Evolutionary conservation across 495 filamentous ascomycete genomes (phyloP).

Genomic region (Hypomontagnella monticulosa): DNA sequence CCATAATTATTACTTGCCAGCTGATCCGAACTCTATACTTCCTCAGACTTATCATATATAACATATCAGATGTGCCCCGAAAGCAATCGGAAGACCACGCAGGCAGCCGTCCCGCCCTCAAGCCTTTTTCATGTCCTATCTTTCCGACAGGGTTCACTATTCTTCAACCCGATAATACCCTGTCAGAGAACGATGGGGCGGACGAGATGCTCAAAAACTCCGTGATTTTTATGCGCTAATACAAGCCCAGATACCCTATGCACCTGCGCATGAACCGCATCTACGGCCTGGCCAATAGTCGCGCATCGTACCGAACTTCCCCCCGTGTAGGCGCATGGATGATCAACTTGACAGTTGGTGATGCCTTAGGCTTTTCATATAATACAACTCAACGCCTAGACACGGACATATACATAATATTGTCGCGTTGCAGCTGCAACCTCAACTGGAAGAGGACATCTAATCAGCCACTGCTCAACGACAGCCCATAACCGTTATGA

Average conservation of each 20-base stretch:
- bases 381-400: neutral
- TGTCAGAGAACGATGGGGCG: no score
- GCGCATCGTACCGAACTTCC: neutral
- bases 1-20: no score
- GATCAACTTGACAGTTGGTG: slow-evolving; percentile 14
- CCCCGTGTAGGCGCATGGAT: slow-evolving; percentile 29
- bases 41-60: neutral
- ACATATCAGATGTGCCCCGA: neutral
- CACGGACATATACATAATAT: slow-evolving; percentile 23
- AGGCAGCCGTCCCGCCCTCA: neutral
- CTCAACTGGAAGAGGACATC: neutral
- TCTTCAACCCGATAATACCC: neutral
- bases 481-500: neutral
- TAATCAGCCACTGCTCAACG: neutral
- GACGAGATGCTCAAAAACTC: slow-evolving; percentile 17
- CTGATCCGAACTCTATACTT: no score
- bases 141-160: neutral
- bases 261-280: slow-evolving; percentile 20
- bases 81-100: neutral
- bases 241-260: slow-evolving; percentile 4
- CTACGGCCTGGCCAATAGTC: slow-evolving; percentile 14
- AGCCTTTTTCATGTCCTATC: no score
- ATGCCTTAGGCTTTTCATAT: neutral
- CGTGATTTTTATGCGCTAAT: slow-evolving; percentile 25
- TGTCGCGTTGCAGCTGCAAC: slow-evolving; percentile 22